Evolutionary conservation across 2,329 filamentous ascomycete species (phyloP).

Genomic region (Xylariaceae sp.): DNA sequence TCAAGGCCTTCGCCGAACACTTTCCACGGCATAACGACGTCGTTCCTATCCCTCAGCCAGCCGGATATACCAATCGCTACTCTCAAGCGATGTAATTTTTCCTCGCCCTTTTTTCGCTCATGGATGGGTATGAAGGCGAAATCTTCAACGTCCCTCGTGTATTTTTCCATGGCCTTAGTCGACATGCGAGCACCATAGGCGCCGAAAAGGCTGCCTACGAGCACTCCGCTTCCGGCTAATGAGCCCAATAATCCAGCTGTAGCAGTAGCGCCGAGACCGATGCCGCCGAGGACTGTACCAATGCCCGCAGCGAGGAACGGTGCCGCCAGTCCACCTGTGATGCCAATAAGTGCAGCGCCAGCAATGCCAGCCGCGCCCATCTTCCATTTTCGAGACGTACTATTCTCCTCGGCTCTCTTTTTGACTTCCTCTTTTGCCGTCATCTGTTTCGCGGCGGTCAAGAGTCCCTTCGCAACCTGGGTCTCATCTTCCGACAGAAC

Average conservation of each 20-base stretch:
- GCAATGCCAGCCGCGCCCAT: conserved; percentile 45
- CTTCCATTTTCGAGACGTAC: conserved; percentile 62
- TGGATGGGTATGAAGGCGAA: conserved; percentile 76
- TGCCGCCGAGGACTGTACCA: conserved; percentile 69
- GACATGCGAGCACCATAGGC: conserved; percentile 81
- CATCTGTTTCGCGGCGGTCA: conserved; percentile 64
- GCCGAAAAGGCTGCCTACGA: conserved; percentile 81
- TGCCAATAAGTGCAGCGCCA: conserved; percentile 59
- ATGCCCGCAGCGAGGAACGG: conserved; percentile 76
- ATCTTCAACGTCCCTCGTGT: conserved; percentile 79
- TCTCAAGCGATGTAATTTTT: conserved; percentile 61
- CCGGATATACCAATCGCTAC: conserved; percentile 78
- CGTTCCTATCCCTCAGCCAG: conserved; percentile 68
- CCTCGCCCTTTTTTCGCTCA: conserved; percentile 37
- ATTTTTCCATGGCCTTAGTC: conserved; percentile 79
- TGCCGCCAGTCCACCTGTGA: conserved; percentile 70
- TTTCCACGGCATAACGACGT: conserved; percentile 71
- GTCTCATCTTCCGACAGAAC: conserved; percentile 66
- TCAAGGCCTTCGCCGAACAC: conserved; percentile 65
- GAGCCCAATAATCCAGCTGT: conserved; percentile 76
- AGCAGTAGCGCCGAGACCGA: conserved; percentile 71
- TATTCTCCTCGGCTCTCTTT: conserved; percentile 58
- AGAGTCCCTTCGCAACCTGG: conserved; percentile 67
- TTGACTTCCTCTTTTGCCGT: conserved; percentile 59
- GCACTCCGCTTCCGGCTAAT: conserved; percentile 70